Evolutionary conservation across 2,329 filamentous ascomycete genomes (phyloP), one percentile per base, ranked within the genome.

Genomic region (Trichothecium sympodiale): DNA sequence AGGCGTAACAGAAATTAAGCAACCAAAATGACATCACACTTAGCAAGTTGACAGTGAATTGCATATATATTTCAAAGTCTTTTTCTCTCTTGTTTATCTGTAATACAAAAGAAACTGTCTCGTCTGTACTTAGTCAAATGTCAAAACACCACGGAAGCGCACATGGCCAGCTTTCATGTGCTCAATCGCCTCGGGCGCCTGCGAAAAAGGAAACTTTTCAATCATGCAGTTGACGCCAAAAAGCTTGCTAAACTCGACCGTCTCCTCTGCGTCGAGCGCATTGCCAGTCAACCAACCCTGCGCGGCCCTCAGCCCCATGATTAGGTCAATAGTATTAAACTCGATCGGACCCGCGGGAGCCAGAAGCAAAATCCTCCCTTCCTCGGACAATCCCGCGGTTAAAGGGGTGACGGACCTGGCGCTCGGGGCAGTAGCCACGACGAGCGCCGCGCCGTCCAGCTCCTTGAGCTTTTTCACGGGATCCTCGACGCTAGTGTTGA

Each of bases 191-290:
- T 55, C 46, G 8, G 48, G 42, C 2, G 49, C 56, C 7, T 67
- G 55, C 3, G 48, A 64, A 44, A 82, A 57, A 1, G 70, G 63
- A 47, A 72, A 80, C 43, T 62, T 71, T 63, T 80, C 67, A 15
- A 77, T 58, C 46, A 79, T 57, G 29, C 75, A 76, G 50, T 68
- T 65, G 42, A 83, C 65, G 5, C 62, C 59, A 45, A 80, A 69
- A 20, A 62, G 50, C 34, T 66, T 58, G 0, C 75, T 65, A 46
- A 82, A 82, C 7, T 60, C 60, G 31, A 82, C 63, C 46, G 78
- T 74, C 43, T 78, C 70, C 42, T 71, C 67, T 31, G 67, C 65
- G 39, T 79, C 67, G 35, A 70, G 57, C 8, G 74, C 61, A 15
- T 77, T 62, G 0, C 74, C 76, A 16, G 69, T 67, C 2, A 77